phyloP scores from a whole-genome alignment of 345 rosid genomes.

The Kandelia obovata region DNA sequence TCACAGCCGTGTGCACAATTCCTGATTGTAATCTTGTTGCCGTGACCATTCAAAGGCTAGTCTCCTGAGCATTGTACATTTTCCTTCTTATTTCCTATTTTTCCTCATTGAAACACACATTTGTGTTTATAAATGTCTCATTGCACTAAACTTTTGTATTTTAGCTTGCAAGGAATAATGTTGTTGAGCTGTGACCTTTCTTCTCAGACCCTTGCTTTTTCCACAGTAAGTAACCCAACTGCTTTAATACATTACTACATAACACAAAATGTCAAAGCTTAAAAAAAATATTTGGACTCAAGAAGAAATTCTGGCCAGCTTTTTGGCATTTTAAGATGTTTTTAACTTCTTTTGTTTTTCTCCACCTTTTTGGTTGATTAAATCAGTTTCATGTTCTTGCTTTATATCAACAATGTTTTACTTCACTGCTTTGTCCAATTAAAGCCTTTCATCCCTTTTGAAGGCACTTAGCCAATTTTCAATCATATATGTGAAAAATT shows the following conservation, averaged over 20 bases:
- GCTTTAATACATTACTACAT: not conserved
- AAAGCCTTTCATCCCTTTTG: not conserved
- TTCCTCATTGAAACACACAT: not conserved
- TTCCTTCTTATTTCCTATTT: not conserved
- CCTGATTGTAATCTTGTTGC: slow-evolving; percentile 51
- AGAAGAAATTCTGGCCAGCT: too few species aligned
- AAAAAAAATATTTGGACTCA: too few species aligned
- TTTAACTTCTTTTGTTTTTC: too few species aligned
- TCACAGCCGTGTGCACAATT: slow-evolving; percentile 61
- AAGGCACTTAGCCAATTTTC: not conserved
- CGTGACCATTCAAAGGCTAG: slow-evolving; percentile 74
- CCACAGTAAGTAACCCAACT: slow-evolving; percentile 47
- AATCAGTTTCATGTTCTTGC: too few species aligned
- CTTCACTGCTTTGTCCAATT: not conserved
- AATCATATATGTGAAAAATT: not conserved
- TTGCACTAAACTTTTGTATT: slow-evolving; percentile 6
- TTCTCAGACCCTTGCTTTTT: slow-evolving; percentile 46
- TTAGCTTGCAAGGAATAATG: slow-evolving; percentile 74
- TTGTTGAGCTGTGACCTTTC: slow-evolving; percentile 57
- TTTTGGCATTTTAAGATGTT: too few species aligned
- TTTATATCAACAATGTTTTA: not conserved
- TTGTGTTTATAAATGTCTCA: slow-evolving; percentile 15
- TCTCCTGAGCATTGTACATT: not conserved
- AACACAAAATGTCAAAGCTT: too few species aligned
- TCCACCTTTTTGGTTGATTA: too few species aligned